These are phyloP conservation scores for Sedum album DNA, from an alignment of 164 flowering plant species.

Conservation along the genomic window DNA sequence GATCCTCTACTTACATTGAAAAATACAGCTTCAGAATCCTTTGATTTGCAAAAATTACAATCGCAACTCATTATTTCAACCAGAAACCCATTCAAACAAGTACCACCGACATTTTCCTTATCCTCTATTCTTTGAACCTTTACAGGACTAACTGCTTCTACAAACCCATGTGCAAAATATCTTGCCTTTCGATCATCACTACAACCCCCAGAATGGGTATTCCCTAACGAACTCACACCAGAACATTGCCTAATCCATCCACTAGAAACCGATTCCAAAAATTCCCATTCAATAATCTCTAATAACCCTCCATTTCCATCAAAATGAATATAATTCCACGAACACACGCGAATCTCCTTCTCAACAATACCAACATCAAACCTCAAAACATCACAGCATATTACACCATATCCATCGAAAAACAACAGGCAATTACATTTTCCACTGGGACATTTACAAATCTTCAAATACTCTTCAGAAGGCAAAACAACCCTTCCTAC, in stretches of 20 bases:
- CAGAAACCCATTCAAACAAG: slow-evolving; percentile 49
- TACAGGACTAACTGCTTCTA: slow-evolving; percentile 67
- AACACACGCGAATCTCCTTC: slow-evolving; percentile 35
- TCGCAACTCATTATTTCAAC: slow-evolving; percentile 44
- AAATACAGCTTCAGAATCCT: slow-evolving; percentile 5
- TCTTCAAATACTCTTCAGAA: background rate
- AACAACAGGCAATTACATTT: slow-evolving; percentile 50
- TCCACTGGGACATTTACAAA: slow-evolving; percentile 11
- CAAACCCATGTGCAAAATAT: slow-evolving; percentile 31
- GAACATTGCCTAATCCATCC: slow-evolving; percentile 13
- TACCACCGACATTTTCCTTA: slow-evolving; percentile 5
- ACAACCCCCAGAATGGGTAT: background rate
- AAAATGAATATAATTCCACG: slow-evolving; percentile 83
- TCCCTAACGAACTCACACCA: slow-evolving; percentile 15
- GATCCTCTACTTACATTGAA: slow-evolving; percentile 6
- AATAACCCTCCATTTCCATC: slow-evolving; percentile 38
- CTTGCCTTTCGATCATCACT: slow-evolving; percentile 16
- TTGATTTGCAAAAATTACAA: slow-evolving; percentile 44
- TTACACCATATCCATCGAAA: slow-evolving; percentile 37
- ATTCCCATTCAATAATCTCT: slow-evolving; percentile 69
- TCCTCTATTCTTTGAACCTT: slow-evolving; percentile 44
- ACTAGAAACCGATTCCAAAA: slow-evolving; percentile 14
- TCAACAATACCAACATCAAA: slow-evolving; percentile 32
- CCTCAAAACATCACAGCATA: slow-evolving; percentile 67
- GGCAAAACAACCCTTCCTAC: slow-evolving; percentile 55